A percentile compares a stretch with the other conserved stretches of the same genome.
These are phyloP conservation scores for Apiospora aurea DNA, from an alignment of 2,329 filamentous ascomycete species.

Conservation along the genomic window DNA sequence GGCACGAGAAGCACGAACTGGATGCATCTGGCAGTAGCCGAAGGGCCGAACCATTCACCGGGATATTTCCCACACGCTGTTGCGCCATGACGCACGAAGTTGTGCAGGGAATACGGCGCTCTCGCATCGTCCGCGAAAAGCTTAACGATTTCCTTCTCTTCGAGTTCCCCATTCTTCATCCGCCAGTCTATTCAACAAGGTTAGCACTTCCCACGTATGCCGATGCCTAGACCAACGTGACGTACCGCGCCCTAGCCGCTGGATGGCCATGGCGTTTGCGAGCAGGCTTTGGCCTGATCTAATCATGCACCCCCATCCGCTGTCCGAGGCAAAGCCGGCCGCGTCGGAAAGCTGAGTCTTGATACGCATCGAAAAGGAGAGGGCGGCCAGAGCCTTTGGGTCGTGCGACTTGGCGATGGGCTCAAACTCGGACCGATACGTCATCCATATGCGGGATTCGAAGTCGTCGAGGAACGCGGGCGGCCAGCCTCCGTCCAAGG, in stretches of 20 bases:
- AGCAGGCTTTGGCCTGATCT: conserved; percentile 92
- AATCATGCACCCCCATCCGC: conserved; percentile 99
- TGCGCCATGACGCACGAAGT: conserved; percentile 89
- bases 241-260: conserved; percentile 80
- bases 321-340: conserved; percentile 87
- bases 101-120: conserved; percentile 93
- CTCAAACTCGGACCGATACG: conserved; percentile 87
- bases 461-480: conserved; percentile 88
- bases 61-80: conserved; percentile 90
- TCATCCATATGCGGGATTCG: conserved; percentile 94
- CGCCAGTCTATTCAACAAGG: conserved; percentile 71
- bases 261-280: conserved; percentile 80
- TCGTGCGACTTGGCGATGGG: conserved; percentile 82
- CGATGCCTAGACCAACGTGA: not conserved
- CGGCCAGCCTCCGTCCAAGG: conserved; percentile 74
- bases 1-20: conserved; percentile 64
- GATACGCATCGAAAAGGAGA: conserved; percentile 86
- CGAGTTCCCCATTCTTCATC: conserved; percentile 59
- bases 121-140: conserved; percentile 86
- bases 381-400: conserved; percentile 70
- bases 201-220: conserved; percentile 30
- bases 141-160: conserved; percentile 76
- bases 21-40: conserved; percentile 91
- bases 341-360: conserved; percentile 81
- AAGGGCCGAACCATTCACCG: conserved; percentile 99